Conservation (phyloP, 208 protist genomes). For the Lotmaria passim region DNA sequence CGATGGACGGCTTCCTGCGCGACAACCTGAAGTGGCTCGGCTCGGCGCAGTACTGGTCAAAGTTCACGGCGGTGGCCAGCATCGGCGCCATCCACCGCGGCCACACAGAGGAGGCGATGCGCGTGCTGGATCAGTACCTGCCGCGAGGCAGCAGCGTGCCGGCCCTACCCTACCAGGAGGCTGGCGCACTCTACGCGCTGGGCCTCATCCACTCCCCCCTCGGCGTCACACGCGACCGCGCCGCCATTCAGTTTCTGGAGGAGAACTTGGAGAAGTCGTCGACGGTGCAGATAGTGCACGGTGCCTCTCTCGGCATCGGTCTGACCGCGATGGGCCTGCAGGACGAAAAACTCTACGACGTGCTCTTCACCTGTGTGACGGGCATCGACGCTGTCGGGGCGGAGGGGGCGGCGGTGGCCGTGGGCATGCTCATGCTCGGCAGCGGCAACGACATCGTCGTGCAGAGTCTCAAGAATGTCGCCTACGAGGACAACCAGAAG, state of each 20-base stretch:
- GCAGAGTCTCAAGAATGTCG: slow-evolving; percentile 93
- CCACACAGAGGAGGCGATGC: slow-evolving; percentile 89
- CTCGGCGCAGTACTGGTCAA: slow-evolving; percentile 97
- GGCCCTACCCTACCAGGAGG: slow-evolving; percentile 94
- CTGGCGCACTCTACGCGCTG: slow-evolving; percentile 97
- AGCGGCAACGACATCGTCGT: slow-evolving; percentile 86
- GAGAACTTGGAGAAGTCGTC: slow-evolving; percentile 72
- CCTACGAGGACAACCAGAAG: slow-evolving; percentile 97
- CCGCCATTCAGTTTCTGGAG: slow-evolving; percentile 82
- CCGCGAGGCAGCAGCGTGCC: slow-evolving; percentile 66
- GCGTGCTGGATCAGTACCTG: slow-evolving; percentile 94
- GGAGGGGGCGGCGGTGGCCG: slow-evolving; percentile 97
- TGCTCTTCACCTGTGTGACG: slow-evolving; percentile 95
- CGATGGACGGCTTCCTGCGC: slow-evolving; percentile 97
- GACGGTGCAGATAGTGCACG: slow-evolving; percentile 96
- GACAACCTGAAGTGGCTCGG: slow-evolving; percentile 98
- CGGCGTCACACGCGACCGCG: slow-evolving; percentile 85
- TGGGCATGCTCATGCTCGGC: slow-evolving; percentile 98
- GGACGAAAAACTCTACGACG: slow-evolving; percentile 94
- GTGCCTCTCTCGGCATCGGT: slow-evolving; percentile 97
- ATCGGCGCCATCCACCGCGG: slow-evolving; percentile 98
- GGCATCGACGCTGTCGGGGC: slow-evolving; percentile 96
- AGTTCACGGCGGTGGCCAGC: slow-evolving; percentile 96
- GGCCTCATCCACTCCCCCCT: slow-evolving; percentile 97
- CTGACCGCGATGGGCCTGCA: slow-evolving; percentile 90